phyloP scores from a whole-genome alignment of 169 alveolate species.

The Babesia caballi region DNA sequence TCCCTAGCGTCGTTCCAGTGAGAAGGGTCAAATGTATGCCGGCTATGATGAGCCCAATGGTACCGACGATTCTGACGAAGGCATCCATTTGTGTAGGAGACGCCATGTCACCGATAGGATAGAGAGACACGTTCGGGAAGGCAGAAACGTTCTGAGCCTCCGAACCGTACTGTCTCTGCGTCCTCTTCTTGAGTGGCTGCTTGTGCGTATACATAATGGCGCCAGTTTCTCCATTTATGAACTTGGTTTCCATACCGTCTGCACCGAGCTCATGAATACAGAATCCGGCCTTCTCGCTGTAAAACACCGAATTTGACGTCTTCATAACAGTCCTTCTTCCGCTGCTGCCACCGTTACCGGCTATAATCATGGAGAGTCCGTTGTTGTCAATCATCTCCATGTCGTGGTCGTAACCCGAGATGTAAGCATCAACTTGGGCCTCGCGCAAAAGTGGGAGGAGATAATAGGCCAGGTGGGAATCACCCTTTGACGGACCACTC shows the following conservation, averaged over 20 bases:
- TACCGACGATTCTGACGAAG: constrained; percentile 80
- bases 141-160: constrained; percentile 68
- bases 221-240: constrained; percentile 77
- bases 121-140: constrained; percentile 73
- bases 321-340: constrained; percentile 66
- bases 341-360: constrained; percentile 81
- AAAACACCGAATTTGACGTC: constrained; percentile 68
- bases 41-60: constrained; percentile 79
- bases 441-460: constrained; percentile 82
- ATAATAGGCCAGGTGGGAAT: constrained; percentile 75
- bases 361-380: constrained; percentile 67
- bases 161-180: constrained; percentile 58
- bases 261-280: constrained; percentile 79
- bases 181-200: constrained; percentile 69
- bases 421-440: constrained; percentile 86
- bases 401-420: constrained; percentile 85
- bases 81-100: constrained; percentile 77
- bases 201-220: constrained; percentile 72
- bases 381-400: constrained; percentile 75
- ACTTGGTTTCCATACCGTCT: constrained; percentile 76
- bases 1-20: constrained; percentile 54
- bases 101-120: constrained; percentile 78
- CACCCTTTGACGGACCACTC: constrained; percentile 86
- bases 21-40: constrained; percentile 40
- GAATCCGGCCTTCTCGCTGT: constrained; percentile 78